Conservation (phyloP, 169 alveolate species). For the Babesia caballi region DNA sequence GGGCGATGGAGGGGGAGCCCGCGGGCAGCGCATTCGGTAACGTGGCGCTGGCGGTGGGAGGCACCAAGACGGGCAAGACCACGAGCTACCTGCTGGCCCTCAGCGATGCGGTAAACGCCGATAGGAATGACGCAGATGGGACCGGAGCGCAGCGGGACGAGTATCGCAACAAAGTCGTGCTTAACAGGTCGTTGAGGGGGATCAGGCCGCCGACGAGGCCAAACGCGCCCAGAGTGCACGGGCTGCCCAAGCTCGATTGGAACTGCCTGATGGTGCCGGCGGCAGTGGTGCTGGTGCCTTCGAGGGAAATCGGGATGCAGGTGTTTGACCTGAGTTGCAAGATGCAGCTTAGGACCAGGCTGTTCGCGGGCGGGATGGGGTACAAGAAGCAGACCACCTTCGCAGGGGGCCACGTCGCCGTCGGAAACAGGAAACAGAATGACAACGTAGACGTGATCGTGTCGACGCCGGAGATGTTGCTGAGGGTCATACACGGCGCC, state of each 20-base stretch:
- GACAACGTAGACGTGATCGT: constrained; percentile 53
- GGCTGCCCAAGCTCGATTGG: constrained; percentile 55
- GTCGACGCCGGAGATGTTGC: constrained; percentile 62
- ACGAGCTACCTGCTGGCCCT: constrained; percentile 49
- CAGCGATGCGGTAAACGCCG: constrained; percentile 29
- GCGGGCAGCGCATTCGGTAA: constrained; percentile 12
- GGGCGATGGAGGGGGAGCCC: background rate
- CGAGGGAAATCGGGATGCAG: constrained; percentile 45
- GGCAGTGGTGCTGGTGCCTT: constrained; percentile 52
- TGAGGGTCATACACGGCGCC: constrained; percentile 31
- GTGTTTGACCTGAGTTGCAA: constrained; percentile 20
- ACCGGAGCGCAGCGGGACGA: constrained; percentile 26
- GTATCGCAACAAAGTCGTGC: constrained; percentile 42
- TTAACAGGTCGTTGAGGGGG: constrained; percentile 2
- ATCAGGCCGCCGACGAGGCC: background rate
- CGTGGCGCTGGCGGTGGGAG: constrained; percentile 39
- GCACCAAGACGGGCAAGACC: constrained; percentile 50
- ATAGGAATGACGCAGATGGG: background rate
- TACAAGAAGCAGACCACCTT: constrained; percentile 32
- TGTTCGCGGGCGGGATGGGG: constrained; percentile 61
- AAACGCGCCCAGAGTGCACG: constrained; percentile 33
- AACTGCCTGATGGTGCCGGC: constrained; percentile 28
- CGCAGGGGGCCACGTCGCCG: constrained; percentile 8
- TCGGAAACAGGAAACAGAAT: background rate
- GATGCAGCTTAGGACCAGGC: constrained; percentile 22